phyloP scores from a whole-genome alignment of 2,329 filamentous ascomycete species.

The Trichoderma citrinoviride region DNA sequence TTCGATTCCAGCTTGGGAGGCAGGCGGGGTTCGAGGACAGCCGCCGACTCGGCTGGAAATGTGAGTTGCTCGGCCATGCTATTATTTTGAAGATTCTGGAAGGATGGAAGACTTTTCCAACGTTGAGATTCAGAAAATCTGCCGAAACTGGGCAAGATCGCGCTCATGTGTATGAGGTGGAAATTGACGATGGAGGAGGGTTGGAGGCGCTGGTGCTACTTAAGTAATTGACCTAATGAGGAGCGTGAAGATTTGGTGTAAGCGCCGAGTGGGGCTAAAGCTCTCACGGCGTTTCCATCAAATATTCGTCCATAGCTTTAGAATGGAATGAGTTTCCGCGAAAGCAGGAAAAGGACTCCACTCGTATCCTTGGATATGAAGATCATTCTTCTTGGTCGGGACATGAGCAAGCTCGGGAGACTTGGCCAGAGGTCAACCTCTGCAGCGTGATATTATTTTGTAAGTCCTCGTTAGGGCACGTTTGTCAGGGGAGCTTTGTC shows the following conservation, averaged over 20 bases:
- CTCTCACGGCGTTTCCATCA: background rate
- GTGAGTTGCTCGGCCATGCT: slow-evolving; percentile 37
- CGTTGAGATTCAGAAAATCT: background rate
- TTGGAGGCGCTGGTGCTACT: background rate
- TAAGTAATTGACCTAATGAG: background rate
- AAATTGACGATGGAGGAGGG: background rate
- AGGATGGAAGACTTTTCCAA: background rate
- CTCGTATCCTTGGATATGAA: background rate
- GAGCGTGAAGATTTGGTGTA: background rate
- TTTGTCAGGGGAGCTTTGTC: slow-evolving; percentile 51
- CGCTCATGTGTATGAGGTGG: background rate
- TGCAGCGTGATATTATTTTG: too few relatives aligned
- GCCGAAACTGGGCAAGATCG: background rate
- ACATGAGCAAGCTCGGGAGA: background rate
- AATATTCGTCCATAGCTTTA: background rate
- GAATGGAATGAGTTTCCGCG: too few relatives aligned
- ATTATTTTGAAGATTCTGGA: background rate
- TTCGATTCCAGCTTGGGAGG: slow-evolving; percentile 25
- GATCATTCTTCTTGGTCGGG: too few relatives aligned
- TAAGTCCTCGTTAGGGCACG: too few relatives aligned
- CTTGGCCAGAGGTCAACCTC: too few relatives aligned
- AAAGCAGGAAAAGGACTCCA: background rate
- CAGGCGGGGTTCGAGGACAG: slow-evolving; percentile 36
- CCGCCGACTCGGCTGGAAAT: slow-evolving; percentile 34
- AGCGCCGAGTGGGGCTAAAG: background rate